These are phyloP conservation scores for Cyanidium caldarium DNA, from an alignment of 23 red algal genomes.

Conservation along the genomic window DNA sequence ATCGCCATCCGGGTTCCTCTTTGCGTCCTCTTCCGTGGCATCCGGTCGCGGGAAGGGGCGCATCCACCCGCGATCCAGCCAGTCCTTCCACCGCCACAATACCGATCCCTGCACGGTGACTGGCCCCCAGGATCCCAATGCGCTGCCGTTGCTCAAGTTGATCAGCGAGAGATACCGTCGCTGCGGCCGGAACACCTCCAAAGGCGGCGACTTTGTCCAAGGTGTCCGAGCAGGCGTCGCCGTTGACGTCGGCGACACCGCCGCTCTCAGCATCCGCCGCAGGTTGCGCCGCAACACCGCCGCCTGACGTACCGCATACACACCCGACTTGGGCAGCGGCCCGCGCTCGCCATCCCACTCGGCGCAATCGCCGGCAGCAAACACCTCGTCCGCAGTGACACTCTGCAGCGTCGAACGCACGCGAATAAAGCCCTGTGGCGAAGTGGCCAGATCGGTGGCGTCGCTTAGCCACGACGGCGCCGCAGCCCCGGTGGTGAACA, in stretches of 20 bases:
- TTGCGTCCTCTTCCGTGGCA: too few relatives aligned
- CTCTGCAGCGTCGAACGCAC: background rate
- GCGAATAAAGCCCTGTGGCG: background rate
- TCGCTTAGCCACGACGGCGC: background rate
- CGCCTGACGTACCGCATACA: slow-evolving; percentile 1
- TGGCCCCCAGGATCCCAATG: background rate
- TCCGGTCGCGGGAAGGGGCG: background rate
- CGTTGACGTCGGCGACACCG: too few relatives aligned
- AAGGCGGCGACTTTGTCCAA: background rate
- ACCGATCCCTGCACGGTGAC: background rate
- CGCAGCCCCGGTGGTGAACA: background rate
- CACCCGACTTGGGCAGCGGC: background rate
- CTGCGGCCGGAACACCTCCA: background rate
- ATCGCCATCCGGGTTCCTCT: too few relatives aligned
- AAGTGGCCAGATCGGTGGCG: background rate
- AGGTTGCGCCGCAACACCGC: background rate
- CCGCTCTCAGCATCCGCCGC: background rate
- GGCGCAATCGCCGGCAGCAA: background rate
- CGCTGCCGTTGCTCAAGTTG: background rate
- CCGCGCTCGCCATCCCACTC: background rate
- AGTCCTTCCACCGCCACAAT: background rate
- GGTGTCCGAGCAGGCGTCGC: background rate
- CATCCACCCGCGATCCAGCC: background rate
- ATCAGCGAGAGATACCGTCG: background rate
- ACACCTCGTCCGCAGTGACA: background rate